Conservation (phyloP, 768 basidiomycete genomes). For the Auricularia cornea region DNA sequence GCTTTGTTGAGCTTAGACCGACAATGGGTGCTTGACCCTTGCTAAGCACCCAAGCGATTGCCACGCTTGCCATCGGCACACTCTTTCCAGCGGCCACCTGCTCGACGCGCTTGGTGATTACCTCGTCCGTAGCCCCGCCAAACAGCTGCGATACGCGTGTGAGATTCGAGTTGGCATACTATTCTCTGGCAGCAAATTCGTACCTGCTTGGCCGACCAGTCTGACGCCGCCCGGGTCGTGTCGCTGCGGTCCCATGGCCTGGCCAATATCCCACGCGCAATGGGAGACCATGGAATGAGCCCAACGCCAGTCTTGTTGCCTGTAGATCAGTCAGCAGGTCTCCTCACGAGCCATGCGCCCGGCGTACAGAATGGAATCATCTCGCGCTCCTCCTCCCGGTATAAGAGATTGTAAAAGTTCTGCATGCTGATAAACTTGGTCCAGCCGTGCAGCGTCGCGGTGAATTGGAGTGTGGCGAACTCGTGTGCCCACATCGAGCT, state of each 20-base stretch:
- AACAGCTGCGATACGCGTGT: neutral
- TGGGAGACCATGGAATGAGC: conserved; percentile 15
- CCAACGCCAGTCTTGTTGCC: conserved; percentile 10
- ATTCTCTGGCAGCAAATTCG: neutral
- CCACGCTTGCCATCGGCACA: conserved; percentile 26
- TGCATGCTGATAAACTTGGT: conserved; percentile 28
- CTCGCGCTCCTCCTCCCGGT: conserved; percentile 14
- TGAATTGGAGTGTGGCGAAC: conserved; percentile 34
- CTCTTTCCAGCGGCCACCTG: conserved; percentile 20
- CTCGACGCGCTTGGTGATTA: conserved; percentile 19
- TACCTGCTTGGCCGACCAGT: neutral
- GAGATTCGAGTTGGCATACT: neutral
- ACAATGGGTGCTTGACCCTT: conserved; percentile 6
- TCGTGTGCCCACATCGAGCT: conserved; percentile 41
- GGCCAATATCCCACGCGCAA: conserved; percentile 11
- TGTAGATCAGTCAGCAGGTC: neutral
- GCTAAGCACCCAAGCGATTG: conserved; percentile 23
- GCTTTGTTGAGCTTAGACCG: neutral
- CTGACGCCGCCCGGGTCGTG: conserved; percentile 8
- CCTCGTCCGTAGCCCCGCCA: conserved; percentile 5
- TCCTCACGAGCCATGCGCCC: conserved; percentile 1
- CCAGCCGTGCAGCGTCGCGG: conserved; percentile 37
- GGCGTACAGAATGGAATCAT: conserved; percentile 8
- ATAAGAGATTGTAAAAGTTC: conserved; percentile 12
- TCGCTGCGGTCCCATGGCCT: conserved; percentile 7